Evolutionary conservation across 768 basidiomycete species (phyloP).

Genomic region (Mycena maculata): DNA sequence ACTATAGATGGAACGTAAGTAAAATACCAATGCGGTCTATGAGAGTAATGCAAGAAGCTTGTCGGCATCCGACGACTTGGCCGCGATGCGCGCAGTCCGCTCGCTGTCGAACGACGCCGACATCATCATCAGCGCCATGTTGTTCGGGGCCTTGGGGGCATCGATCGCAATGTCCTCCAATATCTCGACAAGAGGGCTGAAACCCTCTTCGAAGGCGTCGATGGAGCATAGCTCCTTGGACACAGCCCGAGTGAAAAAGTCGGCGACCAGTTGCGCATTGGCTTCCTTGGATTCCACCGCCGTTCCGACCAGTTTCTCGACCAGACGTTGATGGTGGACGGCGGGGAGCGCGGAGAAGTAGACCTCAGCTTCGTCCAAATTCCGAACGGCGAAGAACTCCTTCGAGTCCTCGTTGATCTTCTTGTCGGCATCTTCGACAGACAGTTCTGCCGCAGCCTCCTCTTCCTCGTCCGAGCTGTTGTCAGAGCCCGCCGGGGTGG

Average conservation of each 20-base stretch:
- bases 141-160: slow-evolving; percentile 85
- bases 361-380: slow-evolving; percentile 86
- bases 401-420: slow-evolving; percentile 86
- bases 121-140: slow-evolving; percentile 81
- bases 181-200: slow-evolving; percentile 74
- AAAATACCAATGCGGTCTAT: slow-evolving; percentile 53
- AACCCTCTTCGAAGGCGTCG: slow-evolving; percentile 79
- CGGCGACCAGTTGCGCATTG: slow-evolving; percentile 81
- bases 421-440: slow-evolving; percentile 73
- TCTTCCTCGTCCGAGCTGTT: slow-evolving; percentile 65
- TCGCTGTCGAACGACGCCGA: slow-evolving; percentile 76
- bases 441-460: slow-evolving; percentile 61
- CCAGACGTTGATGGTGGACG: slow-evolving; percentile 70
- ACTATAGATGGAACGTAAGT: slow-evolving; percentile 38
- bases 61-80: slow-evolving; percentile 70
- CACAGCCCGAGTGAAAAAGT: slow-evolving; percentile 74
- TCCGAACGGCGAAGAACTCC: slow-evolving; percentile 89
- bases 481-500: slow-evolving; percentile 59
- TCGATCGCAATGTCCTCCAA: slow-evolving; percentile 93
- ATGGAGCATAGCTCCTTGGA: slow-evolving; percentile 70
- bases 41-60: slow-evolving; percentile 70
- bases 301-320: slow-evolving; percentile 78
- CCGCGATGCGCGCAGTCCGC: slow-evolving; percentile 63
- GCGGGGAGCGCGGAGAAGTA: slow-evolving; percentile 84
- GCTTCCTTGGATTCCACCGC: slow-evolving; percentile 87